A percentile compares a stretch with the other conserved stretches of the same genome.
These are phyloP conservation scores for Plasmodium billcollinsi DNA, from an alignment of 169 alveolate species.

Conservation along the genomic window DNA sequence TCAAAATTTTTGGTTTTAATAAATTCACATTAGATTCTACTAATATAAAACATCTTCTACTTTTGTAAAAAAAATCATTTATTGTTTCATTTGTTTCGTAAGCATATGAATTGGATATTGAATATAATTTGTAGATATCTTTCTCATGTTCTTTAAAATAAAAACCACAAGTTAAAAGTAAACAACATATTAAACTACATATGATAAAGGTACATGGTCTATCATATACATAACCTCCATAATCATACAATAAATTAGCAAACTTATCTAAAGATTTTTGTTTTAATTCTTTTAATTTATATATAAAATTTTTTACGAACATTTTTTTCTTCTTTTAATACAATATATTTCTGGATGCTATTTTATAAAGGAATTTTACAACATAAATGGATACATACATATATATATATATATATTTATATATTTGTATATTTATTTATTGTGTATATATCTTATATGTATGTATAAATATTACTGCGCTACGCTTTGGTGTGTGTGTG, in stretches of 20 bases:
- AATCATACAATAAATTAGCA: slow-evolving; percentile 18
- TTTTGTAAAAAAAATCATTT: slow-evolving; percentile 40
- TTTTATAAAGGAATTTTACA: too few relatives aligned
- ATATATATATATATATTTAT: too few relatives aligned
- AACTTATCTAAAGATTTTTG: slow-evolving; percentile 26
- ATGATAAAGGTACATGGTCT: slow-evolving; percentile 33
- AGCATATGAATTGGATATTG: slow-evolving; percentile 33
- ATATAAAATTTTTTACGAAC: background rate
- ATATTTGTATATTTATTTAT: background rate
- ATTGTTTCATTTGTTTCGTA: slow-evolving; percentile 48
- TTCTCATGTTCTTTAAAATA: slow-evolving; percentile 55
- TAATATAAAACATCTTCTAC: slow-evolving; percentile 37
- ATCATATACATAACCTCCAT: slow-evolving; percentile 69
- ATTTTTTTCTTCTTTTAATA: background rate
- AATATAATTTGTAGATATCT: slow-evolving; percentile 42
- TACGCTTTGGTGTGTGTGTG: background rate
- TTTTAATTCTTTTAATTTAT: slow-evolving; percentile 15
- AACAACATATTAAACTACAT: slow-evolving; percentile 20
- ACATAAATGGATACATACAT: background rate
- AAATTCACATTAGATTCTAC: slow-evolving; percentile 53
- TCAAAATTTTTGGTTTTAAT: slow-evolving; percentile 22
- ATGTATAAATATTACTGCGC: slow-evolving; percentile 5
- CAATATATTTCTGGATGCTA: too few relatives aligned
- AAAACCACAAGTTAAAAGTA: slow-evolving; percentile 18
- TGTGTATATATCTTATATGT: background rate